phyloP scores from a whole-genome alignment of 352 stramenopile genomes.

The Pythium sukuiense region DNA sequence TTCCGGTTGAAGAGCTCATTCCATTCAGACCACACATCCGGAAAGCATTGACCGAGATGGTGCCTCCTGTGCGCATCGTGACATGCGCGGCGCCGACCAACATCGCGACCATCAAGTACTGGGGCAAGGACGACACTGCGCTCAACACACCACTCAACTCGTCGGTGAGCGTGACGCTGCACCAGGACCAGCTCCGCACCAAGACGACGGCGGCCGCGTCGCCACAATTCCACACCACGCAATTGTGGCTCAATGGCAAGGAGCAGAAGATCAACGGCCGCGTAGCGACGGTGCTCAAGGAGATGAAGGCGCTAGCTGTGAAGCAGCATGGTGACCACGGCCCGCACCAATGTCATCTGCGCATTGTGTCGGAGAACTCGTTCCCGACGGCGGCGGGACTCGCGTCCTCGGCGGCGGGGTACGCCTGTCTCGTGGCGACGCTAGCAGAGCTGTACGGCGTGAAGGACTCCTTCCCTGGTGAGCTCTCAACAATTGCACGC shows the following conservation, averaged over 20 bases:
- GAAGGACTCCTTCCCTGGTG: constrained; percentile 87
- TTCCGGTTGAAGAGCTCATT: too few relatives aligned
- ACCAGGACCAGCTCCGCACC: constrained; percentile 93
- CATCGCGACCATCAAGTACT: constrained; percentile 99
- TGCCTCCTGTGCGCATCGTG: constrained; percentile 39
- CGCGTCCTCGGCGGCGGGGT: constrained; percentile 97
- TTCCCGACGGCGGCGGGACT: constrained; percentile 98
- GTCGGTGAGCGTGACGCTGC: constrained; percentile 96
- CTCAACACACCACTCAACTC: constrained; percentile 98
- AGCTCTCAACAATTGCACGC: constrained; percentile 92
- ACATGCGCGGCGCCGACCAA: constrained; percentile 96
- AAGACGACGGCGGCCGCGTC: constrained; percentile 91
- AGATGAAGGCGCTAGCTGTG: constrained; percentile 56
- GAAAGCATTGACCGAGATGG: too few relatives aligned
- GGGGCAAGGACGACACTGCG: constrained; percentile 92
- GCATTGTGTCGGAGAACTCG: constrained; percentile 96
- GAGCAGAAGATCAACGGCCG: constrained; percentile 84
- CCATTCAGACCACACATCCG: too few relatives aligned
- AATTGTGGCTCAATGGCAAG: constrained; percentile 96
- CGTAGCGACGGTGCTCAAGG: constrained; percentile 69
- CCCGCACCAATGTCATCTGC: constrained; percentile 53
- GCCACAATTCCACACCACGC: constrained; percentile 75
- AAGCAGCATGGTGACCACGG: constrained; percentile 23
- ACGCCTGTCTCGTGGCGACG: constrained; percentile 91
- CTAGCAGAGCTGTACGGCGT: constrained; percentile 89